Evolutionary conservation across 257 asterid species (phyloP), one percentile per base, ranked within the genome.

Genomic region (Rauvolfia tetraphylla): DNA sequence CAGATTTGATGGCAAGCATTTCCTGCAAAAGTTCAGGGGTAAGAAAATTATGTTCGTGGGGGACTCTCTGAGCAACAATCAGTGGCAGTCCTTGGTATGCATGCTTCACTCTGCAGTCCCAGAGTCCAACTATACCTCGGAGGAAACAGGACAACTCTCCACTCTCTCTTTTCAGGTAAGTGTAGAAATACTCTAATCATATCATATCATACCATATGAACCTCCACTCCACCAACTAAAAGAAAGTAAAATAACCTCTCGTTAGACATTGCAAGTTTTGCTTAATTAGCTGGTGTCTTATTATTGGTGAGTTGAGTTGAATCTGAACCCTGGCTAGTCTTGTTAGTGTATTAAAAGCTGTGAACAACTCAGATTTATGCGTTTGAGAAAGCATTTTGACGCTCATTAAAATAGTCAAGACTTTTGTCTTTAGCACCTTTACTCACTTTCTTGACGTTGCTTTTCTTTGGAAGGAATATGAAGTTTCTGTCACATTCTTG

Each of bases 21-120:
- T 91, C 0, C 10, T 90, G 81, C 75, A 72, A 34, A 88, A 83
- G 73, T 69, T 87, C 1, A 86, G 81, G 66, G 92, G 91, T 17
- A 87, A 86, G 66, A 49, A 57, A 17, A 56, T 91, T 0, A 88
- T 91, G 83, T 91, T 91, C 74, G 96, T 91, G 27, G 97, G 97
- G 44, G 97, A 91, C 75, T 91, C 96, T 5, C 73, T 91, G 66
- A 82, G 92, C 82, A 76, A 71, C 0, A 87, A 90, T 29, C 97
- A 92, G 48, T 89, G 90, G 88, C 92, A 89, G 75, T 91, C 97
- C n/a, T 82, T 91, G 3, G 84, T 91, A 6, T 89, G 97, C 81
- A 76, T 91, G 91, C 86, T 91, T 70, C 95, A 84, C 13, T 83
- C 69, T 9, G 84, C 90, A 0, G 73, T 84, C 17, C 91, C 89